Percentiles rank a stretch among this genome's conserved stretches.
Conservation (phyloP, 768 basidiomycete genomes). For the Macrolepiota fuliginosa region DNA sequence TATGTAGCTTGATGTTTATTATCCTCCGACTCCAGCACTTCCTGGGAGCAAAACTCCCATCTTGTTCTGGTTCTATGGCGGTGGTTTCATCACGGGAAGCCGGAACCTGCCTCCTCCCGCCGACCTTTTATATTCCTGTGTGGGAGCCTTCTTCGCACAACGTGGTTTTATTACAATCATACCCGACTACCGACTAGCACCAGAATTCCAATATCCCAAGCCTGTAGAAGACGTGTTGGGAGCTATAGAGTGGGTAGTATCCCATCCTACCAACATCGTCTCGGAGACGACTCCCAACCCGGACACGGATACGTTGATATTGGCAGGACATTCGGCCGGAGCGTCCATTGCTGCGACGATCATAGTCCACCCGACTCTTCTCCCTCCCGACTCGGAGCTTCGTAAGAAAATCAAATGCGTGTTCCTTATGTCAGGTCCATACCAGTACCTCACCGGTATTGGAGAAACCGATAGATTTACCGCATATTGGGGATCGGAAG, state of each 20-base stretch:
- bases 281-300: slow-evolving; percentile 29
- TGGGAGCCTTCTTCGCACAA: slow-evolving; percentile 61
- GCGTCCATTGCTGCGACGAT: slow-evolving; percentile 47
- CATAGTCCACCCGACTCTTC: slow-evolving; percentile 35
- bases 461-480: slow-evolving; percentile 27
- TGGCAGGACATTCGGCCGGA: slow-evolving; percentile 66
- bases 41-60: slow-evolving; percentile 38
- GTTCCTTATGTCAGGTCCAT: slow-evolving; percentile 46
- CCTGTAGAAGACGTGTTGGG: slow-evolving; percentile 58
- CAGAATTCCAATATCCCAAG: slow-evolving; percentile 52
- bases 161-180: slow-evolving; percentile 62
- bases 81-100: slow-evolving; percentile 54
- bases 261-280: slow-evolving; percentile 30
- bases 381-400: slow-evolving; percentile 25
- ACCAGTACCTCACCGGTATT: slow-evolving; percentile 30
- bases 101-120: slow-evolving; percentile 42
- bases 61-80: slow-evolving; percentile 67
- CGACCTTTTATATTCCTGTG: slow-evolving; percentile 51
- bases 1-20: slow-evolving; percentile 64
- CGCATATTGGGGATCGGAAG: slow-evolving; percentile 26
- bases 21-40: slow-evolving; percentile 35
- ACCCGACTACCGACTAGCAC: slow-evolving; percentile 66
- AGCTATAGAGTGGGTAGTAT: slow-evolving; percentile 51
- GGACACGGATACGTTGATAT: slow-evolving; percentile 39
- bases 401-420: slow-evolving; percentile 39